Evolutionary conservation across 2,329 filamentous ascomycete genomes (phyloP).

Genomic region (Dissoconium aciculare): DNA sequence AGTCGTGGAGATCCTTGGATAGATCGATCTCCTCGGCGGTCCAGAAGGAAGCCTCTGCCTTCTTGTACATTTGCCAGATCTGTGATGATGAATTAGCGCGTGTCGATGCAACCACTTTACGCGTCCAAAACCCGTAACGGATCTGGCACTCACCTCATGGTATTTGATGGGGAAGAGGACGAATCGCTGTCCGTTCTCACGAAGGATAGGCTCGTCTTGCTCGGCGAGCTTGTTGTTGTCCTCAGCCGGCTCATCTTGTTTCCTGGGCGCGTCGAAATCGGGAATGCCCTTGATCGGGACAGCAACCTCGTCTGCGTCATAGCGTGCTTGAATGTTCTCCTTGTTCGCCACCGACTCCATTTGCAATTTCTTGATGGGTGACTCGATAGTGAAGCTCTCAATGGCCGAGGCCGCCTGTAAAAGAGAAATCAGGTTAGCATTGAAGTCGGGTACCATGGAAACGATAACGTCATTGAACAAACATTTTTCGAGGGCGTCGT

Average conservation of each 20-base stretch:
- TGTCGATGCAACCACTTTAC: conserved; percentile 15
- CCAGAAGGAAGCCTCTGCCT: conserved; percentile 99
- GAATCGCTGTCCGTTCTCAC: conserved; percentile 91
- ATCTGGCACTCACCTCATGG: conserved; percentile 65
- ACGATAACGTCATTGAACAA: conserved; percentile 31
- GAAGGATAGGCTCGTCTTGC: conserved; percentile 74
- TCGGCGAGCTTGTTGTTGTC: conserved; percentile 43
- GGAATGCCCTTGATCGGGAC: conserved; percentile 39
- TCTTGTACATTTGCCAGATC: conserved; percentile 99
- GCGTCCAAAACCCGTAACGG: conserved; percentile 43
- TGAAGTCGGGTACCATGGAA: conserved; percentile 23
- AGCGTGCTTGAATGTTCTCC: conserved; percentile 52
- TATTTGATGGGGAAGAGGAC: conserved; percentile 99
- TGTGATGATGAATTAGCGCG: conserved; percentile 29
- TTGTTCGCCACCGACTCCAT: conserved; percentile 59
- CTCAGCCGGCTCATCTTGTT: conserved; percentile 21
- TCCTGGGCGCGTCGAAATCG: conserved; percentile 28
- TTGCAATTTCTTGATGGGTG: conserved; percentile 73
- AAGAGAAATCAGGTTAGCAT: conserved; percentile 24
- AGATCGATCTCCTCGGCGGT: conserved; percentile 98
- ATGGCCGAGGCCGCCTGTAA: conserved; percentile 70
- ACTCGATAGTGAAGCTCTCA: conserved; percentile 82
- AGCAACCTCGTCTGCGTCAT: conserved; percentile 40
- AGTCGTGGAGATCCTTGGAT: conserved; percentile 97
- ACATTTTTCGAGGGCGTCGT: conserved; percentile 62